Evolutionary conservation across 2,329 filamentous ascomycete genomes (phyloP).

Genomic region (Clarireedia hainanense): DNA sequence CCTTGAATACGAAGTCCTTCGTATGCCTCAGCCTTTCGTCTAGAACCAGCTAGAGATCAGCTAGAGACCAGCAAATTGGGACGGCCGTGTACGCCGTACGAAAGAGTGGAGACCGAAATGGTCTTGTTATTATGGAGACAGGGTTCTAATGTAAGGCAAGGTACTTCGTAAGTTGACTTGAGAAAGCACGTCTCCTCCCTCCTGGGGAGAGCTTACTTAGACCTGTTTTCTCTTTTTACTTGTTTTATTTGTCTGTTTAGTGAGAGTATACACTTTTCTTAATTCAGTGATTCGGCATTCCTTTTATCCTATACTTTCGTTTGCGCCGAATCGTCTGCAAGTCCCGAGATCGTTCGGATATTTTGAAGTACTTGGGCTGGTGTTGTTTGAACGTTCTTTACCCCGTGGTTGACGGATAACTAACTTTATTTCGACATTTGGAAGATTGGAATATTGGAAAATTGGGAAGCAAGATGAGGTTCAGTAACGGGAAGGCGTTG

Average conservation of each 20-base stretch:
- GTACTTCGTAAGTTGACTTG: background rate
- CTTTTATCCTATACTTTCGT: slow-evolving; percentile 8
- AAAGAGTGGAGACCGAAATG: background rate
- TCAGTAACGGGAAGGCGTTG: slow-evolving; percentile 5
- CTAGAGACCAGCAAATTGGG: background rate
- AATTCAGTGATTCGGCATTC: background rate
- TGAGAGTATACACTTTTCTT: background rate
- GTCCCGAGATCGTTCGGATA: background rate
- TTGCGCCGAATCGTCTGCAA: background rate
- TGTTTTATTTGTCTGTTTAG: background rate
- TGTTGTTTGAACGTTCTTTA: background rate
- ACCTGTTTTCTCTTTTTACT: background rate
- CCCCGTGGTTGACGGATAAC: background rate
- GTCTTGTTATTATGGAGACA: slow-evolving; percentile 2
- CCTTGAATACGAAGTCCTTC: background rate
- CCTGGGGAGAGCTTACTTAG: background rate
- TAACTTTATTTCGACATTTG: background rate
- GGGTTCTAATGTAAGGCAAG: background rate
- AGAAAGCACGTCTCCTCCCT: background rate
- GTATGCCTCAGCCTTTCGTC: background rate
- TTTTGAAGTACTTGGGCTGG: background rate
- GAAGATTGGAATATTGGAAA: background rate
- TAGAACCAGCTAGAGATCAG: background rate
- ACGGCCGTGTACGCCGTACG: background rate
- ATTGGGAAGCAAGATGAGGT: slow-evolving; percentile 6